These are phyloP conservation scores for Clarireedia paspali DNA, from an alignment of 2,329 filamentous ascomycete species.

Conservation along the genomic window DNA sequence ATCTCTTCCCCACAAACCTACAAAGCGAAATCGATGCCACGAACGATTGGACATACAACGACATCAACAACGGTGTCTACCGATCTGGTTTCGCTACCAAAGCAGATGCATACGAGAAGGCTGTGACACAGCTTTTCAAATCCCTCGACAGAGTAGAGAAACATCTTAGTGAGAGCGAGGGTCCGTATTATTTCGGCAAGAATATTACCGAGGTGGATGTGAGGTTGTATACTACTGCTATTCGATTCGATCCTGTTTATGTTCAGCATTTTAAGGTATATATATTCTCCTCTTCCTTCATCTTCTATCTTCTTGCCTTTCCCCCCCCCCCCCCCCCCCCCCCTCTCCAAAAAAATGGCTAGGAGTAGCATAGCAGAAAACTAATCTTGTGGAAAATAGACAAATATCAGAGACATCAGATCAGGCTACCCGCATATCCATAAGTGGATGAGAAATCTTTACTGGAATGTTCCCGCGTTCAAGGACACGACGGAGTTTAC, in stretches of 20 bases:
- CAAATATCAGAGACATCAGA: constrained; percentile 42
- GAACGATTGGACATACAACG: constrained; percentile 74
- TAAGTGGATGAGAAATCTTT: constrained; percentile 57
- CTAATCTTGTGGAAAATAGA: constrained; percentile 30
- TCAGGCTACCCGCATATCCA: constrained; percentile 54
- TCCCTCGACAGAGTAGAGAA: constrained; percentile 70
- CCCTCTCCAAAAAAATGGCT: neutral
- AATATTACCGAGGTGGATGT: constrained; percentile 76
- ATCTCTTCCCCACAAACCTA: constrained; percentile 62
- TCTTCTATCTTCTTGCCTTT: neutral
- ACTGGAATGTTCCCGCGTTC: constrained; percentile 62
- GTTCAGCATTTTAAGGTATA: constrained; percentile 78
- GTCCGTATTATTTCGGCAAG: constrained; percentile 69
- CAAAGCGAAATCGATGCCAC: constrained; percentile 61
- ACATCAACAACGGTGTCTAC: constrained; percentile 66
- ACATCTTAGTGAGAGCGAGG: constrained; percentile 47
- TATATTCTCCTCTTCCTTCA: constrained; percentile 40
- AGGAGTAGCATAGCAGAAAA: neutral
- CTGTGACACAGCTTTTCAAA: constrained; percentile 63
- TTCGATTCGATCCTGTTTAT: constrained; percentile 65
- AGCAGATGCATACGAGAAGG: constrained; percentile 72
- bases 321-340: too few relatives aligned
- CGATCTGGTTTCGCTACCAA: constrained; percentile 79
- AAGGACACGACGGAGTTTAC: constrained; percentile 31
- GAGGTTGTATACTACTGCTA: constrained; percentile 56